Conservation (phyloP, 73 alveolate species). For the Loxodes magnus region DNA sequence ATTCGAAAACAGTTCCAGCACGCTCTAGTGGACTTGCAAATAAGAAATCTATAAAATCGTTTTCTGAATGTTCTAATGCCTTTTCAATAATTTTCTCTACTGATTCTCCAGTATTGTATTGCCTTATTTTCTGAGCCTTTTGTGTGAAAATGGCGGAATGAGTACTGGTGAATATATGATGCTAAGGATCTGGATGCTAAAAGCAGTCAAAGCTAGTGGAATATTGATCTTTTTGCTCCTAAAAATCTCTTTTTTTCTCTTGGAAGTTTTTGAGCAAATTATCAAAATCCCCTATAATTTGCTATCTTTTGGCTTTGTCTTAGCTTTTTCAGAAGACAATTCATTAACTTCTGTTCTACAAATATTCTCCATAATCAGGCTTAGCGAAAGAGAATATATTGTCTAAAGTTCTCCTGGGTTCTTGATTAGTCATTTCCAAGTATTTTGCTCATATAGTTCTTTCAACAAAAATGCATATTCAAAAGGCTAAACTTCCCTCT, state of each 20-base stretch:
- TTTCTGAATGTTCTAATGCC: background rate
- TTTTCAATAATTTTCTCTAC: background rate
- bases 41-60: constrained; percentile 7
- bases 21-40: constrained; percentile 5
- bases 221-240: background rate
- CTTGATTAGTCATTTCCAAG: background rate
- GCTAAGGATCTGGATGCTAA: background rate
- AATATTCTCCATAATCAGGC: background rate
- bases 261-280: background rate
- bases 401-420: background rate
- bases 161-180: background rate
- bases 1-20: constrained; percentile 4
- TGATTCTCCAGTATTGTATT: background rate
- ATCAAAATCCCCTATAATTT: background rate
- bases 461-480: constrained; percentile 8
- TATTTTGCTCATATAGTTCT: constrained; percentile 7
- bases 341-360: background rate
- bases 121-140: background rate
- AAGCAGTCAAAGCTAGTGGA: background rate
- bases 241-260: background rate
- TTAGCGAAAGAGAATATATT: background rate
- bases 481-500: background rate
- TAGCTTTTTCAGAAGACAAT: background rate
- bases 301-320: background rate
- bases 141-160: background rate